phyloP scores from a whole-genome alignment of 495 filamentous ascomycete genomes.

The Elasticomyces elasticus region DNA sequence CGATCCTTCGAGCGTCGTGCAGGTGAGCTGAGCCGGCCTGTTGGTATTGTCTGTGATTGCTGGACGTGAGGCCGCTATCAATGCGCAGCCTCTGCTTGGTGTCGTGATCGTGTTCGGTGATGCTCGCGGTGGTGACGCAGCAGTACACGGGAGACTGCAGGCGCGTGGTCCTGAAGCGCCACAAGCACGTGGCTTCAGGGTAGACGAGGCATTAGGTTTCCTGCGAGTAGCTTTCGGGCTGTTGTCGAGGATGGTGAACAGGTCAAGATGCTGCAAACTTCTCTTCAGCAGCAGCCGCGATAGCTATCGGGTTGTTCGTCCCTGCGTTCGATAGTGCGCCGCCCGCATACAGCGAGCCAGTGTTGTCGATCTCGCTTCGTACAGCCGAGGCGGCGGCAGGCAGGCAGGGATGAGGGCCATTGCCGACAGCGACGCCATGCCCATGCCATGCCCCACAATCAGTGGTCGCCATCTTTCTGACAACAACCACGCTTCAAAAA shows the following conservation, averaged over 20 bases:
- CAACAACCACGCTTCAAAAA: neutral
- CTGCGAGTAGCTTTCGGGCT: neutral
- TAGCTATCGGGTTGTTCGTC: neutral
- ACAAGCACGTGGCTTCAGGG: neutral
- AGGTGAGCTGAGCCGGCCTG: constrained; percentile 1
- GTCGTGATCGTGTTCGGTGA: neutral
- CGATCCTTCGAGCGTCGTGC: constrained; percentile 11
- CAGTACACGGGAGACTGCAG: neutral
- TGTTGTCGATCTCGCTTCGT: neutral
- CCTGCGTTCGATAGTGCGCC: neutral
- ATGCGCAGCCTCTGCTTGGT: neutral
- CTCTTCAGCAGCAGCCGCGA: neutral
- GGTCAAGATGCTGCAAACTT: neutral
- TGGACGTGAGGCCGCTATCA: neutral
- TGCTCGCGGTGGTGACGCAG: neutral
- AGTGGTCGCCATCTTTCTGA: neutral
- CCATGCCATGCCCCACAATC: neutral
- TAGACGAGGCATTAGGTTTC: neutral
- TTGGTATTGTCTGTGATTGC: constrained; percentile 10
- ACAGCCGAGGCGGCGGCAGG: neutral
- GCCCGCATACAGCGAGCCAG: neutral
- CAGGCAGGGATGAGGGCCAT: no score
- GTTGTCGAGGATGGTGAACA: neutral
- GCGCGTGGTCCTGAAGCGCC: neutral
- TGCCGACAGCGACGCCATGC: neutral